phyloP scores from a whole-genome alignment of 2,329 filamentous ascomycete species.

The Aspergillus tubingensis region DNA sequence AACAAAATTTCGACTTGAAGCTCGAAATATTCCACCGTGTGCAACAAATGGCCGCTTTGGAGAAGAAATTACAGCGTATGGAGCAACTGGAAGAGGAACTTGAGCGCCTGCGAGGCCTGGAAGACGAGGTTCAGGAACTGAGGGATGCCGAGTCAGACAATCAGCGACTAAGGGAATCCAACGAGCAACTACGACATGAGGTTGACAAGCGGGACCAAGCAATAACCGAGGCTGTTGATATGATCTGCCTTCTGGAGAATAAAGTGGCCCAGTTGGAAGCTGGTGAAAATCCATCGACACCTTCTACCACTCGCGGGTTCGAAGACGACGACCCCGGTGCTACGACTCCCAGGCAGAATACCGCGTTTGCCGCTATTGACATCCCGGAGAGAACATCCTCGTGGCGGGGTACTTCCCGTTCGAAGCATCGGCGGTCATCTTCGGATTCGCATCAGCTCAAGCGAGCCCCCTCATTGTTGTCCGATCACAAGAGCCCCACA shows the following conservation, averaged over 20 bases:
- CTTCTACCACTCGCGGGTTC: constrained; percentile 30
- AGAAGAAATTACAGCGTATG: constrained; percentile 43
- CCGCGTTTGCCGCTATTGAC: constrained; percentile 25
- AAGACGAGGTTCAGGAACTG: constrained; percentile 42
- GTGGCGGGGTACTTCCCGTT: constrained; percentile 26
- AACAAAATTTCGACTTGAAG: constrained; percentile 48
- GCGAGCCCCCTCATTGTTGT: constrained; percentile 44
- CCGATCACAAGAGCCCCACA: constrained; percentile 39
- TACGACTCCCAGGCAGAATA: constrained; percentile 31
- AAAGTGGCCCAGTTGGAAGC: constrained; percentile 39
- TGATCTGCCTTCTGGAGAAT: constrained; percentile 47
- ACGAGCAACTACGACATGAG: constrained; percentile 40
- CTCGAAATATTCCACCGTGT: constrained; percentile 45
- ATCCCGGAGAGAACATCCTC: constrained; percentile 46
- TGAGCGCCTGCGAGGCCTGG: constrained; percentile 28
- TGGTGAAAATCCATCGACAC: constrained; percentile 21
- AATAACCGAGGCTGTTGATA: constrained; percentile 45
- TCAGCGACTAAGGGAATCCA: constrained; percentile 38
- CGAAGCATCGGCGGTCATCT: constrained; percentile 22
- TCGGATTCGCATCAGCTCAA: constrained; percentile 31
- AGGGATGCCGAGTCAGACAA: constrained; percentile 40
- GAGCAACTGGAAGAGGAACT: constrained; percentile 40
- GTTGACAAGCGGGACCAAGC: constrained; percentile 45
- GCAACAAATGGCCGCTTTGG: constrained; percentile 38
- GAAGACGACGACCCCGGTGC: constrained; percentile 28